Conservation (phyloP, 2,329 filamentous ascomycete genomes). For the Colletotrichum zoysiae region DNA sequence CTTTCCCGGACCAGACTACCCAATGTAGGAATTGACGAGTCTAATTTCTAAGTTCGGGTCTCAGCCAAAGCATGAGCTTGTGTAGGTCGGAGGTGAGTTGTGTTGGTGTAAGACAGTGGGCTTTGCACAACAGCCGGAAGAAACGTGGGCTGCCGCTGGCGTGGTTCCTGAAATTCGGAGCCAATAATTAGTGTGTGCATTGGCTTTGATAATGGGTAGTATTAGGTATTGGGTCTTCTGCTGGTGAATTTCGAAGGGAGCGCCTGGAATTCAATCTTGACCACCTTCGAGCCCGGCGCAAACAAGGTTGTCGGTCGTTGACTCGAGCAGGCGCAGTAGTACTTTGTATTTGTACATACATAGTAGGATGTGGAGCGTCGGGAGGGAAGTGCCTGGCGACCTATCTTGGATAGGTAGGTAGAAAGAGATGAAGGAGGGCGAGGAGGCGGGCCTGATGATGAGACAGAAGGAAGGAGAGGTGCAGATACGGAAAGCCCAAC, state of each 20-base stretch:
- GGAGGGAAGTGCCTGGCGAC: background rate
- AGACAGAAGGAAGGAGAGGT: conserved; percentile 25
- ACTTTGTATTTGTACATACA: too few relatives aligned
- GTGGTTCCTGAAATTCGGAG: conserved; percentile 27
- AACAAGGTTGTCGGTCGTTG: conserved; percentile 4
- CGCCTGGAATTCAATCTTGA: conserved; percentile 26
- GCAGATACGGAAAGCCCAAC: background rate
- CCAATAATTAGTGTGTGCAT: conserved; percentile 13
- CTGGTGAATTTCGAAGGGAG: conserved; percentile 28
- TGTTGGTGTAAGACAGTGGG: conserved; percentile 15
- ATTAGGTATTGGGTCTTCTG: background rate
- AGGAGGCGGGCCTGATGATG: background rate
- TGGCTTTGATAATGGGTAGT: background rate
- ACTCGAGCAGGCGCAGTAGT: background rate
- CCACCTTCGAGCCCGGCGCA: background rate
- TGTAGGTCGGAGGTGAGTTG: conserved; percentile 22
- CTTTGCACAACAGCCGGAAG: conserved; percentile 31
- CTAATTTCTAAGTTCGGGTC: conserved; percentile 24
- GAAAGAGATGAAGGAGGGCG: conserved; percentile 4
- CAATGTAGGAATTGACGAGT: conserved; percentile 16
- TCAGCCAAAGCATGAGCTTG: conserved; percentile 27
- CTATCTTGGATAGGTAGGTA: background rate
- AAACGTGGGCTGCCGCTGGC: conserved; percentile 38
- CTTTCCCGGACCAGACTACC: background rate
- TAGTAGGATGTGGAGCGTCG: background rate